Conservation (phyloP, 2,329 filamentous ascomycete genomes). For the Neopestalotiopsis rosae region DNA sequence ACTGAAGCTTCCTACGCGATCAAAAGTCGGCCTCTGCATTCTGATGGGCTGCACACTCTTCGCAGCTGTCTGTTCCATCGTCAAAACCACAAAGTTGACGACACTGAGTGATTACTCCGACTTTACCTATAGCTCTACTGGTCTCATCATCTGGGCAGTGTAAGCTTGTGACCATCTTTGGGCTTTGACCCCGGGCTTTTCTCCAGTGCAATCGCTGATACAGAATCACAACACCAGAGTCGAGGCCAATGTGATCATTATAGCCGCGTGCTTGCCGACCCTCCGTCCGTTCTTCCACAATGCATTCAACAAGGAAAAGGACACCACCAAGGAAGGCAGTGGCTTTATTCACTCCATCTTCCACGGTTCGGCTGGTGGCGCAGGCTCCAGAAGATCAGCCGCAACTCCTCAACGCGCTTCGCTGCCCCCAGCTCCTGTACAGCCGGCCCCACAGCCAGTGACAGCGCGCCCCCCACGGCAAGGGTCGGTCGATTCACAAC, state of each 20-base stretch:
- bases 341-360: neutral
- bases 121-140: constrained; percentile 16
- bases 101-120: constrained; percentile 14
- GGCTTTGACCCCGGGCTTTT: too few relatives aligned
- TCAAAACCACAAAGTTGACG: constrained; percentile 20
- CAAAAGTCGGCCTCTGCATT: constrained; percentile 18
- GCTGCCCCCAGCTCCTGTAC: neutral
- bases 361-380: neutral
- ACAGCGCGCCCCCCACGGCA: neutral
- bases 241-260: constrained; percentile 24
- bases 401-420: neutral
- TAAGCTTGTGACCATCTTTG: constrained; percentile 6
- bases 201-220: neutral
- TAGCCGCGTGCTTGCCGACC: constrained; percentile 20
- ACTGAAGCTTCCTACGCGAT: constrained; percentile 11
- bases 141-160: constrained; percentile 18
- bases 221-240: constrained; percentile 21
- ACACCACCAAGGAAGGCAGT: neutral
- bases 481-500: neutral
- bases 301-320: constrained; percentile 12
- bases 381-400: neutral
- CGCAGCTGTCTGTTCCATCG: constrained; percentile 17
- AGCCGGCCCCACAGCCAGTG: neutral
- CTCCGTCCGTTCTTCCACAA: constrained; percentile 18
- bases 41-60: constrained; percentile 20